Percentiles rank a stretch among this genome's conserved stretches.
Evolutionary conservation across 805 yeast species (phyloP).

Genomic region (Wickerhamomyces xylosicus): DNA sequence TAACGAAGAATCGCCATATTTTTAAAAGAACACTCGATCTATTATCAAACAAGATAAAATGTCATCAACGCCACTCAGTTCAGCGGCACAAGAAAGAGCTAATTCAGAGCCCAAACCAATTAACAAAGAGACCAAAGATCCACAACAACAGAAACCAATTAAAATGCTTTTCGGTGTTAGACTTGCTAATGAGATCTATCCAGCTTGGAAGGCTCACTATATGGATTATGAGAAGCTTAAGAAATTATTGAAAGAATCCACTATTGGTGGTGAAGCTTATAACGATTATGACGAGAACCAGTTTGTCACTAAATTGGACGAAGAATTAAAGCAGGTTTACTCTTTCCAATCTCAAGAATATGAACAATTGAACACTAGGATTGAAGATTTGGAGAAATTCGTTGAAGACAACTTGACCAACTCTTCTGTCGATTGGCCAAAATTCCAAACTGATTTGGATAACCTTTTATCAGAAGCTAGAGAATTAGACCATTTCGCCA

Average conservation of each 20-base stretch:
- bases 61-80: no score
- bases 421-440: constrained; percentile 39
- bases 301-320: constrained; percentile 58
- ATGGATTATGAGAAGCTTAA: constrained; percentile 57
- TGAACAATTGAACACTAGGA: constrained; percentile 52
- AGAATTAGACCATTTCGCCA: constrained; percentile 80
- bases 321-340: constrained; percentile 68
- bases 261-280: constrained; percentile 38
- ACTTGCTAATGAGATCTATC: constrained; percentile 69
- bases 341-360: constrained; percentile 61
- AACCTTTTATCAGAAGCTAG: constrained; percentile 64
- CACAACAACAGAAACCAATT: neutral
- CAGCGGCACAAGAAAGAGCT: no score
- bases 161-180: constrained; percentile 81
- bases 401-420: constrained; percentile 12
- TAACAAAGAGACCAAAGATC: neutral
- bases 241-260: constrained; percentile 59
- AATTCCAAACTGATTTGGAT: constrained; percentile 64
- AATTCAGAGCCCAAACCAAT: no score
- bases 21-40: no score
- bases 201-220: constrained; percentile 79
- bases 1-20: no score
- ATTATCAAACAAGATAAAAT: no score
- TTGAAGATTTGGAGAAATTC: constrained; percentile 47
- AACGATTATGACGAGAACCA: constrained; percentile 60